Percentiles rank a stretch among this genome's conserved stretches.
Conservation (phyloP, 2,329 filamentous ascomycete genomes). For the Aspergillus terreus region DNA sequence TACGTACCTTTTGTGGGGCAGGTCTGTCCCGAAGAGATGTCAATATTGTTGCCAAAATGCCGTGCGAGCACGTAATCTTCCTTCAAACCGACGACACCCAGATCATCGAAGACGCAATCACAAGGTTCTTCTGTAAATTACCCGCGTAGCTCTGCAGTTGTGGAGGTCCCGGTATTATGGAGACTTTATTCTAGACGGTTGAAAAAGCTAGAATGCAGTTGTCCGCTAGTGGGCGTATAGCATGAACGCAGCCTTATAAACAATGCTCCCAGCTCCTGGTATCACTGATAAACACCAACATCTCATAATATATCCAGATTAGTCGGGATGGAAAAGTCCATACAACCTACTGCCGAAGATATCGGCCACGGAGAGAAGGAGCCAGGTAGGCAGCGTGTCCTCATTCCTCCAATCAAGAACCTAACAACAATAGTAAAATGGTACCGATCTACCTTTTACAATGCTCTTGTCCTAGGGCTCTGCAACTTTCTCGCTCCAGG, state of each 20-base stretch:
- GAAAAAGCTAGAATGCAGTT: no score
- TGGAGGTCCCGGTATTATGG: neutral
- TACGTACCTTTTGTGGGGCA: neutral
- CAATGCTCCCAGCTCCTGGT: neutral
- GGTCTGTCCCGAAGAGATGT: neutral
- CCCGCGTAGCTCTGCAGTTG: neutral
- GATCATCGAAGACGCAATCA: neutral
- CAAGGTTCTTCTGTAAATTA: neutral
- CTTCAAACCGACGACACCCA: conserved; percentile 23
- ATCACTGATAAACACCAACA: no score
- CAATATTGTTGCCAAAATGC: conserved; percentile 15
- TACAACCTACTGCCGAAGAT: conserved; percentile 17
- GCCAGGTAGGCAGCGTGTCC: conserved; percentile 4
- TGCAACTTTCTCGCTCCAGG: conserved; percentile 69
- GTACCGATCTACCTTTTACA: conserved; percentile 70
- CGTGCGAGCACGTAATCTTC: conserved; percentile 33
- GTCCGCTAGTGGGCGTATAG: no score
- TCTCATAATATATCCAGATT: no score
- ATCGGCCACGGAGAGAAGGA: conserved; percentile 4
- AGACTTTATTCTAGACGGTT: neutral
- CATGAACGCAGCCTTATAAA: neutral
- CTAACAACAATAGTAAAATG: conserved; percentile 51
- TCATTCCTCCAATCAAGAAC: no score
- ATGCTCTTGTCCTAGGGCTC: conserved; percentile 66
- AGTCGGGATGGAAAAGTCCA: no score